Evolutionary conservation across 73 alveolate genomes (phyloP).

Genomic region (Blepharisma stoltei): DNA sequence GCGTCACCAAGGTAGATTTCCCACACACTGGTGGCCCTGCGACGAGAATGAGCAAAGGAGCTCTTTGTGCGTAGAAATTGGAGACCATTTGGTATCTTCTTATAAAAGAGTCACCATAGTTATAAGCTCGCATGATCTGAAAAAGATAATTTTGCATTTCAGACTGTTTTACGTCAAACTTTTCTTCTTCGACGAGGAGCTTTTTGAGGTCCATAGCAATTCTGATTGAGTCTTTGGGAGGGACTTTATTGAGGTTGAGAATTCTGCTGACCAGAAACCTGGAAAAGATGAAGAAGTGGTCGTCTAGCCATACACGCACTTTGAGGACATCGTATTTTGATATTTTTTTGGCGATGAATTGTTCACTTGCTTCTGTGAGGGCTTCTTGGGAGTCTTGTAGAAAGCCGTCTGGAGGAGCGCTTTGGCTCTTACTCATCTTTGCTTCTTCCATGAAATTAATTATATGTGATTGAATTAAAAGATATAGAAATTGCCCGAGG

Average conservation of each 20-base stretch:
- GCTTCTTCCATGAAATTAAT: too few relatives aligned
- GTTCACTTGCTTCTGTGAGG: too few relatives aligned
- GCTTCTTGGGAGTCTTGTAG: too few relatives aligned
- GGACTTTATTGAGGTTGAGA: not conserved
- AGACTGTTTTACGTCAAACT: not conserved
- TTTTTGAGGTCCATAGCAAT: slow-evolving; percentile 1
- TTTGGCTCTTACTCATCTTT: too few relatives aligned
- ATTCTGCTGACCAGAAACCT: not conserved
- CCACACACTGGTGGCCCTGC: slow-evolving; percentile 8
- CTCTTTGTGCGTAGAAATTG: not conserved
- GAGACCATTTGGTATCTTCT: not conserved
- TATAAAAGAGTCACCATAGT: not conserved
- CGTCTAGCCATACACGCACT: not conserved
- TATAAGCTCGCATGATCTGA: not conserved
- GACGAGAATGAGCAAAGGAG: not conserved
- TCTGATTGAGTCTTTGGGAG: not conserved
- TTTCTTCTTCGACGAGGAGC: not conserved
- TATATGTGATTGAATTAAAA: too few relatives aligned
- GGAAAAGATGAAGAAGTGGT: not conserved
- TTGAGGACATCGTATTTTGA: not conserved
- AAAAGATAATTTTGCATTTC: not conserved
- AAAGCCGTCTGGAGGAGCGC: too few relatives aligned
- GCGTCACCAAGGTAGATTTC: not conserved
- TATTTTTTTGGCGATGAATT: not conserved
- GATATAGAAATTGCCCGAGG: too few relatives aligned